phyloP scores from a whole-genome alignment of 2,329 filamentous ascomycete genomes.

The Sarocladium brachiariae region DNA sequence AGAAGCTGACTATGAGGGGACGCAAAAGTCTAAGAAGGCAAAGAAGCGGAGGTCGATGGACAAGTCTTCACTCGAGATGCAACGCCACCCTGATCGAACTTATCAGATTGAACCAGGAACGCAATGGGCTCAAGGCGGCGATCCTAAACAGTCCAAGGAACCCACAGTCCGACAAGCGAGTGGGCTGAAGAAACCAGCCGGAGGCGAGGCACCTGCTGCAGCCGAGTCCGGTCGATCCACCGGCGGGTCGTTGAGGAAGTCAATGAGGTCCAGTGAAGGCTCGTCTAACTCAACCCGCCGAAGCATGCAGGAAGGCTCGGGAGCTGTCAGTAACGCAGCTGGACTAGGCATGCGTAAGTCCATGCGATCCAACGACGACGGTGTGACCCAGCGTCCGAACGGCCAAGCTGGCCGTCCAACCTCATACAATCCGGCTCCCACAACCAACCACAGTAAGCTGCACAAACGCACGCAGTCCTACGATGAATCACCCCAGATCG shows the following conservation, averaged over 20 bases:
- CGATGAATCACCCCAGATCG: constrained; percentile 15
- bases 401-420: constrained; percentile 18
- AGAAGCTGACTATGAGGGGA: constrained; percentile 30
- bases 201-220: constrained; percentile 23
- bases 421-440: constrained; percentile 22
- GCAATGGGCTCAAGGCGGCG: constrained; percentile 19
- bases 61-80: constrained; percentile 7
- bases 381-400: constrained; percentile 1
- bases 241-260: constrained; percentile 2
- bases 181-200: constrained; percentile 43
- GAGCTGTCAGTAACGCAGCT: not conserved
- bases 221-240: not conserved
- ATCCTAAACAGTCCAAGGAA: constrained; percentile 10
- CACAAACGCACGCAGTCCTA: constrained; percentile 15
- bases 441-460: constrained; percentile 11
- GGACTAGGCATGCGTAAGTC: constrained; percentile 25
- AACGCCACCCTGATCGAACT: constrained; percentile 18
- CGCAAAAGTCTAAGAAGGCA: constrained; percentile 22
- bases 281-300: not conserved
- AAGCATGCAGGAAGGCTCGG: not conserved
- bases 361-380: constrained; percentile 19
- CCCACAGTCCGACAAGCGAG: constrained; percentile 1
- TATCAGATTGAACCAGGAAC: constrained; percentile 35
- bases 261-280: not conserved
- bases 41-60: constrained; percentile 23